phyloP scores from a whole-genome alignment of 2,329 filamentous ascomycete genomes.

The Colletotrichum aenigma region DNA sequence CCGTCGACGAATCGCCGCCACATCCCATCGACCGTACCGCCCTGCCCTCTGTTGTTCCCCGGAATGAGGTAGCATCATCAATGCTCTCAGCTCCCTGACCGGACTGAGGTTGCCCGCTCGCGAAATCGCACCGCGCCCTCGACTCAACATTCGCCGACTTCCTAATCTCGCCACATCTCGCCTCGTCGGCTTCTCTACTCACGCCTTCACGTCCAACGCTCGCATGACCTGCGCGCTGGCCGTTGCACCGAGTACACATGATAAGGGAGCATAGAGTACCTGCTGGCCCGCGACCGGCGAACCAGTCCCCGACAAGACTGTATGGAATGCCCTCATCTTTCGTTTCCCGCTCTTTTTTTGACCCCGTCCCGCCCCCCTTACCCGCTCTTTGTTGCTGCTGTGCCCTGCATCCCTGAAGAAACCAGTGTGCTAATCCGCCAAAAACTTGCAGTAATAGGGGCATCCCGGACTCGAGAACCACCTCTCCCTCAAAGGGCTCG shows the following conservation, averaged over 20 bases:
- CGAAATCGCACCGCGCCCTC: constrained; percentile 17
- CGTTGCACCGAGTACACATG: constrained; percentile 37
- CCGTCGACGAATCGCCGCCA: background rate
- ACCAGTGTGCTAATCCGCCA: background rate
- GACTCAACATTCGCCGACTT: constrained; percentile 8
- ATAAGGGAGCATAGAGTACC: constrained; percentile 59
- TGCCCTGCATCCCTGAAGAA: constrained; percentile 4
- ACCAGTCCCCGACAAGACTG: constrained; percentile 60
- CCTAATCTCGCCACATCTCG: background rate
- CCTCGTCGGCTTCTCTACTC: background rate
- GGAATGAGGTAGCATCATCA: constrained; percentile 64
- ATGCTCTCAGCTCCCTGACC: constrained; percentile 63
- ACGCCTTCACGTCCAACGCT: constrained; percentile 8
- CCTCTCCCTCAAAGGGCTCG: constrained; percentile 31
- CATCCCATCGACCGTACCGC: background rate
- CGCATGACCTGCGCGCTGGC: constrained; percentile 19
- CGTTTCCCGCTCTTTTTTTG: constrained; percentile 2
- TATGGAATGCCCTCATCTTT: constrained; percentile 40
- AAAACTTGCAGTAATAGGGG: constrained; percentile 24
- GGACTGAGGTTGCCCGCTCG: constrained; percentile 52
- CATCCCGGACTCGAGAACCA: constrained; percentile 34
- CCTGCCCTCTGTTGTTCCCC: constrained; percentile 25
- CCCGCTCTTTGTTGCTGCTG: background rate
- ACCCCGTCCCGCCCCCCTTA: constrained; percentile 11
- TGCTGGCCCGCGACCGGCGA: constrained; percentile 64